Evolutionary conservation across 805 yeast species (phyloP).

Genomic region (Wickerhamiella shivajii): DNA sequence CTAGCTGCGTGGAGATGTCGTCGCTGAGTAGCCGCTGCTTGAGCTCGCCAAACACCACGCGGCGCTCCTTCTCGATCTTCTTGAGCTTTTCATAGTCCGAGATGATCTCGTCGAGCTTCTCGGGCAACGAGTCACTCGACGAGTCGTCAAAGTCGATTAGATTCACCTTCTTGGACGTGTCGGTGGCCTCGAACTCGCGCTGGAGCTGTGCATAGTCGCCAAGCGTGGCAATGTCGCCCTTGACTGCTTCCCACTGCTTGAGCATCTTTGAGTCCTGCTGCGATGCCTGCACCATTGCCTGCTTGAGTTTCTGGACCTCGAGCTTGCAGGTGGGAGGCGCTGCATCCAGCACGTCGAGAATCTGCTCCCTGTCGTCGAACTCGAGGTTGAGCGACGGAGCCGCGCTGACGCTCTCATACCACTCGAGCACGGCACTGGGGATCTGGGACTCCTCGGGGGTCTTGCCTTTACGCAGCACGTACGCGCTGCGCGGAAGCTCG

Average conservation of each 20-base stretch:
- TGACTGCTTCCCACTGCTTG: constrained; percentile 32
- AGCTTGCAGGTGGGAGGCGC: constrained; percentile 3
- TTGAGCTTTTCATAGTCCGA: constrained; percentile 46
- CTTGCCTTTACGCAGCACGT: constrained; percentile 22
- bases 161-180: constrained; percentile 2
- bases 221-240: constrained; percentile 32
- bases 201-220: constrained; percentile 28
- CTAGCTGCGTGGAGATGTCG: constrained; percentile 65
- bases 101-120: constrained; percentile 37
- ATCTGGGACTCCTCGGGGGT: constrained; percentile 18
- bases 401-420: constrained; percentile 25
- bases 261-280: constrained; percentile 42
- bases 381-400: constrained; percentile 9
- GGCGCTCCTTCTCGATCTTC: constrained; percentile 48
- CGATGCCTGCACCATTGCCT: constrained; percentile 26
- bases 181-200: neutral
- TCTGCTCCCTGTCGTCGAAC: constrained; percentile 17
- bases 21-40: constrained; percentile 61
- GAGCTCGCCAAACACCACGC: constrained; percentile 44
- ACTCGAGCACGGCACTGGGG: constrained; percentile 29
- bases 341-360: constrained; percentile 20
- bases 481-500: constrained; percentile 52
- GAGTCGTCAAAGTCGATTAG: constrained; percentile 58
- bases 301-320: constrained; percentile 20
- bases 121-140: constrained; percentile 22